These are phyloP conservation scores for Chrysoporthe puriensis DNA, from an alignment of 2,329 filamentous ascomycete species.

Conservation along the genomic window DNA sequence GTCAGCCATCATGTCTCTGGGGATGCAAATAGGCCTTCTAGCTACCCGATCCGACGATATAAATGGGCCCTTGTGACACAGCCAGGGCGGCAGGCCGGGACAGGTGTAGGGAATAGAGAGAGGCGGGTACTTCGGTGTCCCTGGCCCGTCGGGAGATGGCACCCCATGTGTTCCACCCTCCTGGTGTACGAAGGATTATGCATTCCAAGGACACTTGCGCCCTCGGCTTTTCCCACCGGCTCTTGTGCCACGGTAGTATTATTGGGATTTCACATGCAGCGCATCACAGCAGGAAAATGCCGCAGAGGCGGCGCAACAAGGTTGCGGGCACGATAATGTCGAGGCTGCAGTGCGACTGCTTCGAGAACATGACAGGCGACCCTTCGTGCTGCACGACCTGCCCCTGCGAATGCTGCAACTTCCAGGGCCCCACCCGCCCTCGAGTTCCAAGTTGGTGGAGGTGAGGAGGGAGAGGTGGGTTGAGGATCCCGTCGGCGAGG, in stretches of 20 bases:
- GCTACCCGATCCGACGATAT: no score
- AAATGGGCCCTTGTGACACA: no score
- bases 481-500: neutral
- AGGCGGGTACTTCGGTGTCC: neutral
- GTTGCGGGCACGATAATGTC: constrained; percentile 15
- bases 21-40: neutral
- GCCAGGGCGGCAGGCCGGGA: no score
- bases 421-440: neutral
- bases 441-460: neutral
- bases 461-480: neutral
- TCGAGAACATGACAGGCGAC: constrained; percentile 5
- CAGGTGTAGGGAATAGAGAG: no score
- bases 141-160: neutral
- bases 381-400: neutral
- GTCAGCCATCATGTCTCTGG: neutral
- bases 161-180: neutral
- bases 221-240: constrained; percentile 5
- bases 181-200: neutral
- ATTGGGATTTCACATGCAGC: constrained; percentile 14
- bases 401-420: neutral
- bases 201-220: neutral
- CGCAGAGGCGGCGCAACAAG: constrained; percentile 10
- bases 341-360: constrained; percentile 16
- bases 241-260: constrained; percentile 4
- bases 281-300: constrained; percentile 15